phyloP scores from a whole-genome alignment of 2,329 filamentous ascomycete genomes.

The Colletotrichum sp. region DNA sequence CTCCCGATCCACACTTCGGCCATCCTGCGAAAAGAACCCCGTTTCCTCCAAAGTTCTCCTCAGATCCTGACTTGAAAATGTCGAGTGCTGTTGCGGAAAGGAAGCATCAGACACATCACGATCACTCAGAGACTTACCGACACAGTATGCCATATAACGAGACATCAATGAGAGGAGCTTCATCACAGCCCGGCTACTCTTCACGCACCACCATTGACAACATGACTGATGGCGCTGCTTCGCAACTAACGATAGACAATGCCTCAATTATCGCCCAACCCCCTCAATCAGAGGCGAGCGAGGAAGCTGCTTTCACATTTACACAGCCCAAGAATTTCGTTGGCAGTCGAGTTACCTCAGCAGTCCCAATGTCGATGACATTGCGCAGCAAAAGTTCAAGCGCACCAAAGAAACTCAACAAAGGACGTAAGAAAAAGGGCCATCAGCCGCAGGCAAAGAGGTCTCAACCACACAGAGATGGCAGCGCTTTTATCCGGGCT shows the following conservation, averaged over 20 bases:
- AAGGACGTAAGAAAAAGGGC: background rate
- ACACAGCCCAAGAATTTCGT: conserved; percentile 18
- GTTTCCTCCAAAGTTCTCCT: background rate
- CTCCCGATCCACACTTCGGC: background rate
- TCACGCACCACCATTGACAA: background rate
- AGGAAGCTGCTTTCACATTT: background rate
- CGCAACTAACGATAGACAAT: background rate
- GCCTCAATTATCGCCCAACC: conserved; percentile 1
- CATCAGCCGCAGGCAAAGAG: background rate
- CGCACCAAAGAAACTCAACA: background rate
- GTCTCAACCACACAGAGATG: background rate
- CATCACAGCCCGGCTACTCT: background rate
- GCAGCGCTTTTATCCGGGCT: conserved; percentile 11
- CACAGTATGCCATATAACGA: background rate
- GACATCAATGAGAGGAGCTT: background rate
- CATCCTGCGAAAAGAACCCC: background rate
- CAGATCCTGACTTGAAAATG: background rate
- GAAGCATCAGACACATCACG: background rate
- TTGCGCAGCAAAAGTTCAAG: background rate
- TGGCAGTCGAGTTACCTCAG: background rate
- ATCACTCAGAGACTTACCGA: background rate
- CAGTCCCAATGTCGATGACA: background rate
- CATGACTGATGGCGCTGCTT: background rate
- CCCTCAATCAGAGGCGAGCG: background rate
- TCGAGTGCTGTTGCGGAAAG: background rate